phyloP scores from a whole-genome alignment of 2,329 filamentous ascomycete genomes.

The Magnaporthiopsis poae region DNA sequence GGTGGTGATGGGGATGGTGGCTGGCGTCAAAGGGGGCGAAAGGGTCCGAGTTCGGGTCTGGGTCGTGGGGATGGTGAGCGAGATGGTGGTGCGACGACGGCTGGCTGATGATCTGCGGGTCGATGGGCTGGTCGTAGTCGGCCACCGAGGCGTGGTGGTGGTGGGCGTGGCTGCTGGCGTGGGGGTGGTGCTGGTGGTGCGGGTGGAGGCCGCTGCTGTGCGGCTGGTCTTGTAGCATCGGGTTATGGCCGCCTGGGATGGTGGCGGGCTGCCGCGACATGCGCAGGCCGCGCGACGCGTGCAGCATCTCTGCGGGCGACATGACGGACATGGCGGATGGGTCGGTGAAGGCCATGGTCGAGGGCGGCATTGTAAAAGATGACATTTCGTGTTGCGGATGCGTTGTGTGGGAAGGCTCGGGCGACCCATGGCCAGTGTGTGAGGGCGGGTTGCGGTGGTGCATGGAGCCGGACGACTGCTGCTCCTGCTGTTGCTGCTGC shows the following conservation, averaged over 20 bases:
- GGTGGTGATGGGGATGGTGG: constrained; percentile 21
- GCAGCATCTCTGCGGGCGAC: constrained; percentile 20
- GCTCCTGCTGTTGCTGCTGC: background rate
- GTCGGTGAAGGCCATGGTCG: constrained; percentile 15
- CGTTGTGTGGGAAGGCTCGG: background rate
- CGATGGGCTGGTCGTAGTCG: constrained; percentile 39
- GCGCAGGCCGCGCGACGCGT: constrained; percentile 17
- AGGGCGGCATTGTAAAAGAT: background rate
- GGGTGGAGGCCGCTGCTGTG: constrained; percentile 21
- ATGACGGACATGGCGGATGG: constrained; percentile 38
- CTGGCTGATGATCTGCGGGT: constrained; percentile 49
- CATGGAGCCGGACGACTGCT: too few relatives aligned
- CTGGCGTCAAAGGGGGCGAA: constrained; percentile 28
- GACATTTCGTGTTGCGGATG: constrained; percentile 5
- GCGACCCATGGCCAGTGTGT: background rate
- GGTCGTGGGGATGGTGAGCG: constrained; percentile 18
- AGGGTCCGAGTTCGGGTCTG: constrained; percentile 18
- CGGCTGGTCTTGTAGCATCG: constrained; percentile 22
- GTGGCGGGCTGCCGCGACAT: constrained; percentile 18
- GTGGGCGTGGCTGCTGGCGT: constrained; percentile 17
- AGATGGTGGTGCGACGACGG: constrained; percentile 19
- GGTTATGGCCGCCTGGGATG: constrained; percentile 17
- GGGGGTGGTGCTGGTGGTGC: constrained; percentile 24
- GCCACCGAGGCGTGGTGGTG: constrained; percentile 13
- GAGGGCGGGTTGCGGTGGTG: constrained; percentile 5